Percentiles rank a stretch among this genome's conserved stretches.
Evolutionary conservation across 2,329 filamentous ascomycete genomes (phyloP).

Genomic region (Chaetomiaceae sp.): DNA sequence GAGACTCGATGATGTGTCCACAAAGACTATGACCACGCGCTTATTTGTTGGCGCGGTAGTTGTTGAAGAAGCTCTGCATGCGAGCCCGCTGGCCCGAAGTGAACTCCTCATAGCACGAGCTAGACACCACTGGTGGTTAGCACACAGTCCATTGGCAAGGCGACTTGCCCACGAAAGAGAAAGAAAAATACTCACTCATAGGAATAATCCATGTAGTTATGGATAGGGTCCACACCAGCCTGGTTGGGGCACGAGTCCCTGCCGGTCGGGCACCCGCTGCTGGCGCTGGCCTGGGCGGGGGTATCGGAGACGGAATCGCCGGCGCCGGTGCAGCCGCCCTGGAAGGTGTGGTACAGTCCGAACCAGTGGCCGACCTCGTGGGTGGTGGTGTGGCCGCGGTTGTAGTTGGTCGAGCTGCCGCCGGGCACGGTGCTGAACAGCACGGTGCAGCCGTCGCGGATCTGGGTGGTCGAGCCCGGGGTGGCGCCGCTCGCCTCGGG

Average conservation of each 20-base stretch:
- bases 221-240: conserved; percentile 33
- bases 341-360: conserved; percentile 42
- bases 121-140: conserved; percentile 1
- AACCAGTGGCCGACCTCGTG: conserved; percentile 45
- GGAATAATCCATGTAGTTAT: conserved; percentile 38
- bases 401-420: conserved; percentile 29
- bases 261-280: conserved; percentile 36
- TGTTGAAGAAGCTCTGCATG: conserved; percentile 31
- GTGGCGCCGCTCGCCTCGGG: conserved; percentile 32
- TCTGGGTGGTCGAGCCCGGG: conserved; percentile 29
- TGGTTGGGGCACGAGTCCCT: conserved; percentile 33
- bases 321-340: conserved; percentile 36
- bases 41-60: conserved; percentile 27
- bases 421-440: conserved; percentile 31
- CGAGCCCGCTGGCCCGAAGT: conserved; percentile 35
- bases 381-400: conserved; percentile 37
- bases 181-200: conserved; percentile 29
- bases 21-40: no score
- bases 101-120: conserved; percentile 38
- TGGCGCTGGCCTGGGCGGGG: conserved; percentile 34
- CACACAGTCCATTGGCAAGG: no score
- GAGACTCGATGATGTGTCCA: no score
- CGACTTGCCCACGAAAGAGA: no score
- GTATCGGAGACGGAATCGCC: conserved; percentile 41
- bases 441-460: conserved; percentile 32